Base-by-base conservation (phyloP, 2,329 filamentous ascomycete genomes). In the Emmonsia crescens region DNA sequence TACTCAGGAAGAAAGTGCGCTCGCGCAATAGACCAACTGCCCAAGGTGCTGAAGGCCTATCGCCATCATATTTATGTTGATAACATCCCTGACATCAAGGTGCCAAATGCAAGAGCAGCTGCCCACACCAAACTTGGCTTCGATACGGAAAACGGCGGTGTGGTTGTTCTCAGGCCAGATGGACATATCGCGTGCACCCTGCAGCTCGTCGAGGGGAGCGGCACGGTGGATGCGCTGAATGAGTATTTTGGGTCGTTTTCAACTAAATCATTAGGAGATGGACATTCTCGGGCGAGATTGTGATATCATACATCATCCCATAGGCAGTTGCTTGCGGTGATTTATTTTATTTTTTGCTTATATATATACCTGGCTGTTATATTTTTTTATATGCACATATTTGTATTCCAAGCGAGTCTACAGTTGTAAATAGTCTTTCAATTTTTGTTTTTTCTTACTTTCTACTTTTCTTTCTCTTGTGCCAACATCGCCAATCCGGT, bases 101-200 rank as follows among this genome's bases (percentile, higher is more conserved):
- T 90, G 0, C 85, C 88, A 0, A 79, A 87, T 24, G 87, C 89
- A 1, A 81, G 80, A 67, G 90, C 87, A 5, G 81, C 89, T 2
- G 90, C 90, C 5, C 92, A 96, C 74, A 86, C 87, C 49, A 96
- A 96, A 81, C 88, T 96, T 81, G 92, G 92, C 0, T 73, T 96
- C 31, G 83, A 88, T 65, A 79, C 87, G 69, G 84, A 89, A 64
- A 82, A 78, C 64, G 91, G 91, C 12, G 91, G 88, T 61, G 83
- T 96, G 1, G 86, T 95, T 1, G 88, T 96, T 10, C 89, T 95
- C 8, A 79, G 91, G 52, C 91, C 92, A 0, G 91, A 96, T 73
- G 91, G 91, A 8, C 94, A 96, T 73, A 87, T 96, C 33, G 89
- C 88, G 27, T 82, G 89, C 64, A 88, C 91, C 3, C 83, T 89